A percentile compares a stretch with the other conserved stretches of the same genome.
Evolutionary conservation across 2,329 filamentous ascomycete species (phyloP).

Genomic region (Triangularia verruculosa): DNA sequence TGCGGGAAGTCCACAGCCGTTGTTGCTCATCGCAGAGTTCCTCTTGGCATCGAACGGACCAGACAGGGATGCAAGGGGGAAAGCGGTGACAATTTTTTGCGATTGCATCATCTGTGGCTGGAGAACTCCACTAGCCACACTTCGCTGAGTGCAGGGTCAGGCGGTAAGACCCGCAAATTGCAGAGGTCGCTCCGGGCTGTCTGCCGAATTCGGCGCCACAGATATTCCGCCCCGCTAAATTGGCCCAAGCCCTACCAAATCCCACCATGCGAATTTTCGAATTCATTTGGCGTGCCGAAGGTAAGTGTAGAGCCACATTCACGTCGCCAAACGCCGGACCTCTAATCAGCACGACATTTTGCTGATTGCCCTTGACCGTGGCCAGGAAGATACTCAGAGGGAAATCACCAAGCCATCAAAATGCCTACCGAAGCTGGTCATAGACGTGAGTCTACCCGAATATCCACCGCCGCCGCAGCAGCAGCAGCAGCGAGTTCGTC

Average conservation of each 20-base stretch:
- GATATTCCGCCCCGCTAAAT: conserved; percentile 28
- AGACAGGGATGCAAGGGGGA: not conserved
- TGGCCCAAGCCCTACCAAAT: conserved; percentile 29
- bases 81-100: conserved; percentile 9
- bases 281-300: conserved; percentile 25
- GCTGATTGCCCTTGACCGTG: conserved; percentile 30
- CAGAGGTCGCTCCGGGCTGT: not conserved
- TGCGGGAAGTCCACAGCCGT: not conserved
- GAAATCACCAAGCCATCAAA: conserved; percentile 45
- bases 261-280: conserved; percentile 32
- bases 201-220: conserved; percentile 17
- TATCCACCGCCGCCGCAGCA: conserved; percentile 17
- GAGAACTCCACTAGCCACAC: conserved; percentile 1
- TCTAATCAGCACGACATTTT: conserved; percentile 32
- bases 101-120: conserved; percentile 11
- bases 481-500: conserved; percentile 13
- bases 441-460: conserved; percentile 67
- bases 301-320: conserved; percentile 30
- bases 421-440: conserved; percentile 88
- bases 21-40: conserved; percentile 1
- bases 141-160: not conserved
- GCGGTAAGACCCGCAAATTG: not conserved
- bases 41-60: conserved; percentile 4
- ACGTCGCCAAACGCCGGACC: conserved; percentile 30
- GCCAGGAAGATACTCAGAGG: conserved; percentile 36